These are phyloP conservation scores for Pleurotus cornucopiae DNA, from an alignment of 768 basidiomycete genomes.

Conservation along the genomic window DNA sequence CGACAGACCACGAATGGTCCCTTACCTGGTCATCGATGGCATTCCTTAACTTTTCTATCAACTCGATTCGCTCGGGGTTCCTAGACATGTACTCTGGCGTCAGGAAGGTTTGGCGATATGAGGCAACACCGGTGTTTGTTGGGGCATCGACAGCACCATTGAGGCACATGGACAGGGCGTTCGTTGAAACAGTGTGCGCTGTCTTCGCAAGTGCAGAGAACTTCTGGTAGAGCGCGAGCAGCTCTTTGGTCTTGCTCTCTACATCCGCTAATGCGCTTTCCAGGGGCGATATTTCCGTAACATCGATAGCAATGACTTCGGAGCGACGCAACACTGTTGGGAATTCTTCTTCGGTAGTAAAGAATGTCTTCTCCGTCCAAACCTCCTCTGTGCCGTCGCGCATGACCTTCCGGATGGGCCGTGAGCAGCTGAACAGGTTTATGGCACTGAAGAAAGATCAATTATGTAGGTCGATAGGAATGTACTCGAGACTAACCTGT, in stretches of 20 bases:
- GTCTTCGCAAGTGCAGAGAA: slow-evolving; percentile 81
- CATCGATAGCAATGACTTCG: slow-evolving; percentile 68
- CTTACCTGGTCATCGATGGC: slow-evolving; percentile 82
- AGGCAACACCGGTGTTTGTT: slow-evolving; percentile 67
- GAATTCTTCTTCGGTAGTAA: slow-evolving; percentile 83
- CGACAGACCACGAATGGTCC: slow-evolving; percentile 5
- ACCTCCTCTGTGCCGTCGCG: slow-evolving; percentile 67
- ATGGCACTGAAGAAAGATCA: slow-evolving; percentile 53
- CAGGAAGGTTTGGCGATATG: slow-evolving; percentile 77
- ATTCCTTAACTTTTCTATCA: slow-evolving; percentile 66
- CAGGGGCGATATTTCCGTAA: slow-evolving; percentile 80
- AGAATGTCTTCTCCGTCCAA: slow-evolving; percentile 89
- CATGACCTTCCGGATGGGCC: slow-evolving; percentile 60
- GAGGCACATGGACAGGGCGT: slow-evolving; percentile 79
- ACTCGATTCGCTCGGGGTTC: slow-evolving; percentile 65
- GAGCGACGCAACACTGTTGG: slow-evolving; percentile 90
- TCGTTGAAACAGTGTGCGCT: slow-evolving; percentile 67
- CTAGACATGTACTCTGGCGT: slow-evolving; percentile 59
- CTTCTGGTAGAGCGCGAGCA: slow-evolving; percentile 60
- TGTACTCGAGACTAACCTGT: slow-evolving; percentile 45
- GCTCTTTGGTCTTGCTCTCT: slow-evolving; percentile 73
- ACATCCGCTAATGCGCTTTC: slow-evolving; percentile 82
- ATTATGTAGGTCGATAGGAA: neutral
- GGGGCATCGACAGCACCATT: slow-evolving; percentile 87
- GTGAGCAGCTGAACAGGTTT: slow-evolving; percentile 74